Base-by-base conservation (phyloP, 1,284 basidiomycete species). In the Cryptococcus wingfieldii region DNA sequence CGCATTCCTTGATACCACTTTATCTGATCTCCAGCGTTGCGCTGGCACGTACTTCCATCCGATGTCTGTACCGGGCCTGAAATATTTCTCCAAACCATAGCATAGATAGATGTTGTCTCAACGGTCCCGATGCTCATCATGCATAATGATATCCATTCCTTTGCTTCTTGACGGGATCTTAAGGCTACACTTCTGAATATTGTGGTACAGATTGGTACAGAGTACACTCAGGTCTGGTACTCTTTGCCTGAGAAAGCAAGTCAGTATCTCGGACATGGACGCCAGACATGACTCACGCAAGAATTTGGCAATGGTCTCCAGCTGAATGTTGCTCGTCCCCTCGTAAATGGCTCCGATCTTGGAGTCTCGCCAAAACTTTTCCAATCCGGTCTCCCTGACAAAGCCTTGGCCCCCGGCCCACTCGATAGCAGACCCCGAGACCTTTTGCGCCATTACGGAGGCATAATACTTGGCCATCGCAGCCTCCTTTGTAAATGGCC, bases 401-500 rank as follows among this genome's bases (percentile, higher is more conserved):
- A 96, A 98, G 1, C 94, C 95, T 47, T 95, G 83, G 18, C 95
- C 96, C 49, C 95, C 95, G 5, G 87, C 86, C 95, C 95, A 98
- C 76, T 98, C 96, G 68, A 98, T 97, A 16, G 96, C 95, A 49
- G 80, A 78, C 12, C 94, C 93, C 28, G 86, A 83, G 4, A 95
- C 93, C 51, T 83, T 82, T 78, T 96, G 90, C 10, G 96, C 95
- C 16, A 98, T 85, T 54, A 89, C 84, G 59, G 88, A 90, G 19
- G 89, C 82, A 80, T 85, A 92, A 68, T 90, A 92, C 76, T 96
- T 93, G 54, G 94, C 94, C 89, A 97, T 96, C 4, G 94, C 93
- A 18, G 95, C 94, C 78, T 97, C 88, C 79, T 90, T 92, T 44
- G 88, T 87, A 77, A 98, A 98, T 43, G 80, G 74, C 64, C 83